Evolutionary conservation across 352 stramenopile species (phyloP), one percentile per base, ranked within the genome.

Genomic region (Phytophthora quininea): DNA sequence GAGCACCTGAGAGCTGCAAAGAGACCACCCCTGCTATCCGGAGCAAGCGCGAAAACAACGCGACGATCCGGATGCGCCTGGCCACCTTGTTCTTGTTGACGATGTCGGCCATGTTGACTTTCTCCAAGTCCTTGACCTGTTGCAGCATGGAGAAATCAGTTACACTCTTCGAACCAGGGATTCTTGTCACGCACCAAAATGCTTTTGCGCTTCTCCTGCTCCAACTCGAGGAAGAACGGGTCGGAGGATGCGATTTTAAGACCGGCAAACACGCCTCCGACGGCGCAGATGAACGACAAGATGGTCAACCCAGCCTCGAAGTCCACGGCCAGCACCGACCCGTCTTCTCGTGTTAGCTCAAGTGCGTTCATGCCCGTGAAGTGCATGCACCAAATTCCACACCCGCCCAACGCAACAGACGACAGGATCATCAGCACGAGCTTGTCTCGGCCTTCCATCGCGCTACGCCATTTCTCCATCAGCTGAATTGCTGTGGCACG

Each of bases 301-400:
- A 87, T 76, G 8, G 83, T 90, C 50, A 79, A 46, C 11, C 82
- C 79, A 24, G 71, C 56, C 56, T 90, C 81, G 49, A 91, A 91
- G 47, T 89, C 58, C 8, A 90, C 70, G 0, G 52, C 29, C 11
- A 91, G 56, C 0, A 77, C 30, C 4, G 70, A 67, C 0, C 71
- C 71, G 46, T 90, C 73, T 3, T 71, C 60, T 32, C 77, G 62
- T 1, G 40, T 57, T 37, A 90, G 46, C 10, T 71, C n/a, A 7
- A 82, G 65, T 11, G 83, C 81, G 27, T 79, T 78, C 81, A 92
- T 92, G 31, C 84, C 84, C 4, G 82, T 86, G 57, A 92, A 90
- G n/a, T 92, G 84, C 80, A 86, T 90, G 68, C 63, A 73, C 84
- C 81, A 92, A 51, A 92, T 90, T 19, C 79, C 81, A 43, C 79